Percentiles rank a stretch among this genome's conserved stretches.
phyloP scores from a whole-genome alignment of 2,329 filamentous ascomycete genomes.

The Monilinia vaccinii-corymbosi region DNA sequence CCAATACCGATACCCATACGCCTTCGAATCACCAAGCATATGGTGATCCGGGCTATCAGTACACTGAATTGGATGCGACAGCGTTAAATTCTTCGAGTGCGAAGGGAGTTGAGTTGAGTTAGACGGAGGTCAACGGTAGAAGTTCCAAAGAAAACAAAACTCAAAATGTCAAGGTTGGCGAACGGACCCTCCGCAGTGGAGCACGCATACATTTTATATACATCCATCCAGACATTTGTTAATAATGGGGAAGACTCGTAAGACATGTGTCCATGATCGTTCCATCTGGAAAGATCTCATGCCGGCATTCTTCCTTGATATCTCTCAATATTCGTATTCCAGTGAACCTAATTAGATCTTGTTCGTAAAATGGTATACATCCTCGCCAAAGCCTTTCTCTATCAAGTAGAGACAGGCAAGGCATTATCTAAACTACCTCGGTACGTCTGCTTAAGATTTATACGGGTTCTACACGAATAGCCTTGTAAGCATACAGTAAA shows the following conservation, averaged over 20 bases:
- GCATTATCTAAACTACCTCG: neutral
- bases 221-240: too few species aligned
- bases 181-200: neutral
- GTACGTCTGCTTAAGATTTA: too few species aligned
- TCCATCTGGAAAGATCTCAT: slow-evolving; percentile 4
- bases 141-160: too few species aligned
- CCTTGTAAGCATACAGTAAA: too few species aligned
- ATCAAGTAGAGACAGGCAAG: too few species aligned
- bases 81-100: neutral
- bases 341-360: neutral
- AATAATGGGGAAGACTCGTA: slow-evolving; percentile 25
- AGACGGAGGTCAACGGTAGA: too few species aligned
- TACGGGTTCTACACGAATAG: too few species aligned
- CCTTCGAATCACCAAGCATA: neutral
- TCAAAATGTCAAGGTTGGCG: neutral
- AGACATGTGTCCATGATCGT: slow-evolving; percentile 28
- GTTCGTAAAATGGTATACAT: too few species aligned
- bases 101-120: neutral
- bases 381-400: too few species aligned
- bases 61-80: neutral
- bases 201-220: too few species aligned
- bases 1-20: neutral
- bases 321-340: neutral
- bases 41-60: neutral
- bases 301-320: neutral